Base-by-base conservation (phyloP, 2,329 filamentous ascomycete species). In the Penicillium sp. region DNA sequence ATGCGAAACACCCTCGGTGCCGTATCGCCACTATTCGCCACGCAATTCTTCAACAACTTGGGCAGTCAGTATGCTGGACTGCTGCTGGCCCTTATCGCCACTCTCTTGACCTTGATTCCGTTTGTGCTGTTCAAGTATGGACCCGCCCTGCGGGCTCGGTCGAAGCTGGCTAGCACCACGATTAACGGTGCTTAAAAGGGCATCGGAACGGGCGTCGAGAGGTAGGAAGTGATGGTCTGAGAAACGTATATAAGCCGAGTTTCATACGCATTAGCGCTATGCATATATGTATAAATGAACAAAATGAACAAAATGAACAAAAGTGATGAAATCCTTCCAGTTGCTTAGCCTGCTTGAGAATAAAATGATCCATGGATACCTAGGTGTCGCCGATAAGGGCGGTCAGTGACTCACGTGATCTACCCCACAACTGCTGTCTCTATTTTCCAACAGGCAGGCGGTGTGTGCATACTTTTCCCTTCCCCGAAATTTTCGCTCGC, bases 1-100 rank as follows among this genome's bases (percentile, higher is more conserved):
- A 71, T 77, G 68, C 64, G 74, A 13, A 77, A 77, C 48, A 74
- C 72, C 0, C 68, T 77, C 1, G 74, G 74, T 29, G 74, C 73
- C 2, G 70, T 77, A 0, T 73, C 73, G 16, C 74, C 74, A 0
- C 55, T 77, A 9, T 77, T 77, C 45, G 73, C 73, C 9, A 69
- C 62, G 20, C 70, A 74, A 32, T 76, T 77, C 58, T 77, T 77
- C 57, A 67, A 73, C 48, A 76, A 76, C 38, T 61, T 77, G 10
- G 74, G 73, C 3, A 75, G 71, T 44, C 73, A 76, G 53, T 77
- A 71, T 38, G 73, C 74, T 1, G 74, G 74, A 7, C 52, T 77
- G 13, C 63, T 77, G 13, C 49, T 77, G 37, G 67, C 73, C 0
- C 45, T 76, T 7, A 60, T 76, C 11, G 73, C 69, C 1, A 72